Base-by-base conservation (phyloP, 2,329 filamentous ascomycete genomes). In the Colletotrichum cereale region DNA sequence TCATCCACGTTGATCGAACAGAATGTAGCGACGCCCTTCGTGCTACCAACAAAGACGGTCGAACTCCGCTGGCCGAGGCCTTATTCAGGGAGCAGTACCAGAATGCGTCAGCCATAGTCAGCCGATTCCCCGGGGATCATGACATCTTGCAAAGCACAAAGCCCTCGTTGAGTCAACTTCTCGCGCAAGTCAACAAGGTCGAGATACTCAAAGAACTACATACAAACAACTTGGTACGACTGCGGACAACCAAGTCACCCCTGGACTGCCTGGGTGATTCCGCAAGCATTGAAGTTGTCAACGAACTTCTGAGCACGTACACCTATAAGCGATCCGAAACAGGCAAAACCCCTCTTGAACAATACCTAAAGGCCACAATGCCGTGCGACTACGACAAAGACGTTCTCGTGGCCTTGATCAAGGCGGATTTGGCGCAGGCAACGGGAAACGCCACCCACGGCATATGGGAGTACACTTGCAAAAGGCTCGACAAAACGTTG, bases 1-100 rank as follows among this genome's bases (percentile, higher is more conserved):
- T 64, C 7, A n/a, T 8, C 1, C 48, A 57, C 5, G 52, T 31
- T 1, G 24, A 36, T 12, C 18, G 36, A 5, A 12, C 18, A 4
- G 58, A 63, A 34, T 42, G 50, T 2, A 50, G 38, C 8, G 3
- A 2, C 5, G 66, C 66, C 31, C 50, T 67, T 5, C 48, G 56
- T n/a, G n/a, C 36, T 7, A 26, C 24, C 29, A 60, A 67, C 38
- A 40, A 34, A 18, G n/a, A 38, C 14, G 58, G 58, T 2, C 48
- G 31, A 38, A 67, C 66, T 14, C 48, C 58, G 24, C 34, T 67
- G 2, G 66, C 58, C 24, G n/a, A 24, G 3, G 66, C 66, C 2
- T 38, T 67, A 2, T 16, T 48, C n/a, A 38, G 18, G 1, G 10
- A 21, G 3, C 14, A 21, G 21, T 34, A 63, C 24, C 29, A 14